Evolutionary conservation across 2,329 filamentous ascomycete genomes (phyloP), one percentile per base, ranked within the genome.

Genomic region (Lomentospora prolificans): DNA sequence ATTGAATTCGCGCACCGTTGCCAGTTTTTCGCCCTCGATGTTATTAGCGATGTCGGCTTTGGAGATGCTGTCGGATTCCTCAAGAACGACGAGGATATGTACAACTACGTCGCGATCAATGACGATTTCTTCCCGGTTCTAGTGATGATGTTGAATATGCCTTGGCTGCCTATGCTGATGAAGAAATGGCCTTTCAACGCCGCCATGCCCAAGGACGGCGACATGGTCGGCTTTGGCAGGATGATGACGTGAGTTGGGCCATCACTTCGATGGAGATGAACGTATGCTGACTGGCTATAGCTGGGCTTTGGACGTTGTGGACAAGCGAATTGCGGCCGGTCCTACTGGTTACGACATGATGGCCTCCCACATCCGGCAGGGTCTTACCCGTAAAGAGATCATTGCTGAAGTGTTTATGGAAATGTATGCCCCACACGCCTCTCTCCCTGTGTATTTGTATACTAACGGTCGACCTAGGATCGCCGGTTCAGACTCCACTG

Each of bases 1-100:
- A 68, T 80, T 63, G 76, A 82, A 60, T 61, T 76, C 55, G 73
- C 70, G 9, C 63, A 65, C 25, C 76, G 77, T 57, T 70, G 73
- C 3, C 75, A 78, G 36, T 80, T 71, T 65, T 75, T 81, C 55
- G 78, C 78, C 0, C 65, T 82, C 3, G 80, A 82, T 57, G 73
- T 80, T 33, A 79, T 84, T 59, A 76, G 72, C 28, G 72, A 73
- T 44, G 62, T 83, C 3, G 75, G 75, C 0, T 75, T 81, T 50
- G 79, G 78, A 10, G 61, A 74, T 53, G 63, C 71, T 0, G 78
- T 80, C 57, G 76, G 77, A 12, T 75, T 75, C 59, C 61, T 80
- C 0, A 69, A 70, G 19, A 61, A 67, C 3, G 74, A 80, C 60
- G 63, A 66, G 3, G 77, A 80, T 58, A 67, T 74, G 0, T 75